phyloP scores from a whole-genome alignment of 352 stramenopile species.

The Globisporangium middletonii region DNA sequence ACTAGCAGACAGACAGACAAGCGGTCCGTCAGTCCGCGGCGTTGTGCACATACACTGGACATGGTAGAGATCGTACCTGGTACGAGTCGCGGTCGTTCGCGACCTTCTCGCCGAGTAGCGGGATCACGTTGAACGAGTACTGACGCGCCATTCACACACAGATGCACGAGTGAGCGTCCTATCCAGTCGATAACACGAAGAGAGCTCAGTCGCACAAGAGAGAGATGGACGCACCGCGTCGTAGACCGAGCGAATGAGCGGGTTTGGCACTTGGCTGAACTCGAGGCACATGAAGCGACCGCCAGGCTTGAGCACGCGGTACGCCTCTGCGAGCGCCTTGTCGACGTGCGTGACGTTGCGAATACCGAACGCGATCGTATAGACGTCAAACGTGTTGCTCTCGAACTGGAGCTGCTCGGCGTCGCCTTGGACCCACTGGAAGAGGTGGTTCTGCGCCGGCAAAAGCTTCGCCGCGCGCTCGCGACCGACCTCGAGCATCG shows the following conservation, averaged over 20 bases:
- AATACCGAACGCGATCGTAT: constrained; percentile 99
- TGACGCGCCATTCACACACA: constrained; percentile 15
- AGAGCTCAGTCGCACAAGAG: not conserved
- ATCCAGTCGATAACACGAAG: not conserved
- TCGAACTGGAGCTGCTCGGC: constrained; percentile 95
- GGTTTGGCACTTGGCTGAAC: constrained; percentile 94
- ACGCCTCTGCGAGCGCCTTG: constrained; percentile 91
- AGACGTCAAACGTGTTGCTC: constrained; percentile 96
- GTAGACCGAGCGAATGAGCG: constrained; percentile 92
- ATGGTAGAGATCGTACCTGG: constrained; percentile 46
- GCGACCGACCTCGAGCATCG: constrained; percentile 97
- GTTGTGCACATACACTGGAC: too few species aligned
- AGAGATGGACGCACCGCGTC: constrained; percentile 63
- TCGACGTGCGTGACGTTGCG: constrained; percentile 98
- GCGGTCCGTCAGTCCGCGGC: not conserved
- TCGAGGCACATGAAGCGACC: constrained; percentile 98
- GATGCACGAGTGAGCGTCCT: not conserved
- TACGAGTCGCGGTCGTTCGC: constrained; percentile 96
- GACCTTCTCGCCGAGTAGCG: constrained; percentile 91
- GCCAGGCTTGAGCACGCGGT: constrained; percentile 94
- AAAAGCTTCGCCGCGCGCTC: constrained; percentile 77
- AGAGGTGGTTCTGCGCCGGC: constrained; percentile 49
- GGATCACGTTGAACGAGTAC: constrained; percentile 99
- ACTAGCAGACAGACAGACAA: constrained; percentile 38
- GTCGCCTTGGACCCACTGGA: constrained; percentile 93